phyloP scores from a whole-genome alignment of 768 basidiomycete genomes.

The Xanthoconium stramineum region DNA sequence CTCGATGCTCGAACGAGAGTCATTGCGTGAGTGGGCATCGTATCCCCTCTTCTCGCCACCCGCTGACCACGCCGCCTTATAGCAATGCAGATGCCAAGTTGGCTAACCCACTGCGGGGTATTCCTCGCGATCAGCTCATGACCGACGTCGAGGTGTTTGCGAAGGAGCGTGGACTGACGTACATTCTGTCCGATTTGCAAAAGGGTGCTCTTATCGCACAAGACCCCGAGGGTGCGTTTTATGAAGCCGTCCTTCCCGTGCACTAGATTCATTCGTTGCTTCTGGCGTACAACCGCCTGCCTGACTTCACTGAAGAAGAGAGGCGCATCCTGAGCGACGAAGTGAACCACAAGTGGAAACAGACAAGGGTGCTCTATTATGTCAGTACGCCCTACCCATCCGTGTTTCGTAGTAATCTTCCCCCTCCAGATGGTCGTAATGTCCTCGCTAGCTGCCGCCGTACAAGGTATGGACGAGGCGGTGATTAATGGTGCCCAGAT shows the following conservation, averaged over 20 bases:
- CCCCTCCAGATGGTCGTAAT: conserved; percentile 47
- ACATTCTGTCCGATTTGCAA: conserved; percentile 46
- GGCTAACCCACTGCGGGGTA: conserved; percentile 56
- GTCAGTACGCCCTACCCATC: conserved; percentile 11
- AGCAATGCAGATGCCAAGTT: conserved; percentile 43
- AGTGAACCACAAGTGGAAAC: conserved; percentile 45
- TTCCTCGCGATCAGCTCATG: conserved; percentile 58
- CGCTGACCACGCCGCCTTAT: not conserved
- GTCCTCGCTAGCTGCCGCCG: conserved; percentile 73
- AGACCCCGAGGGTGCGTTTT: conserved; percentile 47
- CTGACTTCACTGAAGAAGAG: conserved; percentile 44
- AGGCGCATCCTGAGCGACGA: conserved; percentile 42
- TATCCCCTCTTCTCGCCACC: not conserved
- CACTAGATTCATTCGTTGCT: conserved; percentile 27
- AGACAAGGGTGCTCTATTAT: conserved; percentile 46
- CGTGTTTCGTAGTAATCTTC: conserved; percentile 26
- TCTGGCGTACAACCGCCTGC: conserved; percentile 37
- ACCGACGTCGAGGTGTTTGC: conserved; percentile 61
- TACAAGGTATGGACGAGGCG: conserved; percentile 54
- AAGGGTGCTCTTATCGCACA: conserved; percentile 78
- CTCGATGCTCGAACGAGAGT: conserved; percentile 18
- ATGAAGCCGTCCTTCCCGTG: conserved; percentile 31
- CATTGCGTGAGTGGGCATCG: conserved; percentile 15
- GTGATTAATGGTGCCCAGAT: conserved; percentile 45
- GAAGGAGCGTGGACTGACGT: conserved; percentile 36